These are phyloP conservation scores for Capsicum baccatum DNA, from an alignment of 257 asterid genomes.

Conservation along the genomic window DNA sequence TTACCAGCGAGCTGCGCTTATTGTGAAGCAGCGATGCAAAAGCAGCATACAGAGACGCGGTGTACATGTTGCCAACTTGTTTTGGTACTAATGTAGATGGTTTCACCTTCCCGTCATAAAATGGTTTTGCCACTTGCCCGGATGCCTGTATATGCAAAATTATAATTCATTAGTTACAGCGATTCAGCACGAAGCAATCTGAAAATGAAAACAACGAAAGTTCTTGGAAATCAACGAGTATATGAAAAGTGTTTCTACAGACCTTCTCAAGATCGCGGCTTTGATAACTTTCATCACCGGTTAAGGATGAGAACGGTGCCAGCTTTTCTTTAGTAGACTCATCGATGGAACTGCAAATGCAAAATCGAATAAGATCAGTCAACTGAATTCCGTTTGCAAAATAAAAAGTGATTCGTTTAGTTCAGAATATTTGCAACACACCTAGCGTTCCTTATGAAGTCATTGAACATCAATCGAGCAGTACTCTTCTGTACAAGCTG, in stretches of 20 bases:
- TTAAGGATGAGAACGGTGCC: slow-evolving; percentile 72
- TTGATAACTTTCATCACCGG: slow-evolving; percentile 85
- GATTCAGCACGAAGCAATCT: too few species aligned
- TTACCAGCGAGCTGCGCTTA: slow-evolving; percentile 76
- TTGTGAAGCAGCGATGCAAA: slow-evolving; percentile 90
- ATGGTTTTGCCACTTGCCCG: slow-evolving; percentile 89
- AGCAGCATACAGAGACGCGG: slow-evolving; percentile 98
- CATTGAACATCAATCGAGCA: slow-evolving; percentile 82
- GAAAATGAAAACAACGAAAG: background rate
- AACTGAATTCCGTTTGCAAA: background rate
- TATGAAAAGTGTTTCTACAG: background rate
- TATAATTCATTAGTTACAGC: background rate
- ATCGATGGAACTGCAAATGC: slow-evolving; percentile 71
- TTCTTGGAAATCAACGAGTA: background rate
- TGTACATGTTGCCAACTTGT: slow-evolving; percentile 99
- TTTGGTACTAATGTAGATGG: slow-evolving; percentile 91
- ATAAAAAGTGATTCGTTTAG: background rate
- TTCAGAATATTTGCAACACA: slow-evolving; percentile 24
- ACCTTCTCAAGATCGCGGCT: slow-evolving; percentile 99
- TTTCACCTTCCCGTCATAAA: slow-evolving; percentile 80
- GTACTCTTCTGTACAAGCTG: slow-evolving; percentile 99
- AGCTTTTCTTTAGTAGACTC: slow-evolving; percentile 82
- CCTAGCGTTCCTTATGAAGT: slow-evolving; percentile 75
- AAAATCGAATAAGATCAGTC: background rate
- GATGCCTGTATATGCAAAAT: slow-evolving; percentile 61